Conservation (phyloP, 1,284 basidiomycete species). For the Volvariella volvacea region DNA sequence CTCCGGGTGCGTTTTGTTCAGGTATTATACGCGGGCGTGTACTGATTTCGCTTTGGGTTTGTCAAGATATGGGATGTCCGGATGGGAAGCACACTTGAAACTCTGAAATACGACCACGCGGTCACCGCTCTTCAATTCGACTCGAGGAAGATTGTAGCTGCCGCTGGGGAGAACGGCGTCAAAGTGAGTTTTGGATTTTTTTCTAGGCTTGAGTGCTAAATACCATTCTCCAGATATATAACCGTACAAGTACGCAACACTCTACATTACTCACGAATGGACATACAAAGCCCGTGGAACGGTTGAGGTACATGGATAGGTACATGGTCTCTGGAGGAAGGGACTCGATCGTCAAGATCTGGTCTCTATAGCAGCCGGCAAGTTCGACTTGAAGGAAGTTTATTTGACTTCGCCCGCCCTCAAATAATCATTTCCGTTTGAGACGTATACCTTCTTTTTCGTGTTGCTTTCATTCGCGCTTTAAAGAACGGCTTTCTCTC, state of each 20-base stretch:
- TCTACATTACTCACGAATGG: conserved; percentile 84
- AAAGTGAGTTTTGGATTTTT: conserved; percentile 50
- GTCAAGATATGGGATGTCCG: conserved; percentile 93
- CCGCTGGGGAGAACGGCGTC: conserved; percentile 90
- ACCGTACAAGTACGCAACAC: conserved; percentile 90
- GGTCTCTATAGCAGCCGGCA: conserved; percentile 86
- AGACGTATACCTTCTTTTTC: conserved; percentile 35
- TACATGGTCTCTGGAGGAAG: conserved; percentile 90
- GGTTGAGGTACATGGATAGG: conserved; percentile 92
- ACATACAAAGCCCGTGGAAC: conserved; percentile 87
- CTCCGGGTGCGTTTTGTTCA: conserved; percentile 55
- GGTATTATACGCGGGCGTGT: neutral
- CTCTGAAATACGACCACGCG: conserved; percentile 86
- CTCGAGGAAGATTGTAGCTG: conserved; percentile 87
- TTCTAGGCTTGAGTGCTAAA: conserved; percentile 2
- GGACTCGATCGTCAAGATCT: conserved; percentile 88
- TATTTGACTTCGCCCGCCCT: conserved; percentile 3
- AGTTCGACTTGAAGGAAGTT: neutral
- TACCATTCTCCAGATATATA: conserved; percentile 67
- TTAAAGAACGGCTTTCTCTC: no score
- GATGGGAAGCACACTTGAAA: conserved; percentile 83
- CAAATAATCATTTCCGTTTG: no score
- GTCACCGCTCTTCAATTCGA: conserved; percentile 95
- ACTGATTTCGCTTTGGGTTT: conserved; percentile 5
- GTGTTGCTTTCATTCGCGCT: conserved; percentile 32